These are phyloP conservation scores for Parachaetomium inaequale DNA, from an alignment of 495 filamentous ascomycete species.

Conservation along the genomic window DNA sequence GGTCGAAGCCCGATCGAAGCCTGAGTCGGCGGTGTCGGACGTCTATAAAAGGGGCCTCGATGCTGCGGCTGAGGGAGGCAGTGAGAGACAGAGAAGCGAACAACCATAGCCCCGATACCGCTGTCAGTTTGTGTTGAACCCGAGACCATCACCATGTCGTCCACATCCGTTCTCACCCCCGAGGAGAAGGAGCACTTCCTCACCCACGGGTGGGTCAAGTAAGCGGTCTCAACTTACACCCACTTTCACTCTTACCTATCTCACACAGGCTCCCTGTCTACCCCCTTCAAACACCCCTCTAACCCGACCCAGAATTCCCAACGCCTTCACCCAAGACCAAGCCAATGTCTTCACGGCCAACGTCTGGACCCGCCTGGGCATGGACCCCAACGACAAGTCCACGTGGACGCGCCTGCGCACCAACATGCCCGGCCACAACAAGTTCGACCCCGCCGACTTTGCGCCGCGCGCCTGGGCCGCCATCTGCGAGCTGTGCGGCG, in stretches of 20 bases:
- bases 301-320: constrained; percentile 26
- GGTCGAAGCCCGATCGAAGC: background rate
- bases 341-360: constrained; percentile 54
- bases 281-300: background rate
- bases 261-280: background rate
- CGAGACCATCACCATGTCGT: constrained; percentile 26
- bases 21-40: background rate
- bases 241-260: background rate
- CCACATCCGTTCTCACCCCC: constrained; percentile 47
- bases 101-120: background rate
- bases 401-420: constrained; percentile 61
- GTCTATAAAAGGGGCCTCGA: constrained; percentile 12
- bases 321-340: constrained; percentile 57
- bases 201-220: constrained; percentile 60
- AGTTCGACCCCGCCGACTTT: constrained; percentile 54
- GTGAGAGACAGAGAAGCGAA: background rate
- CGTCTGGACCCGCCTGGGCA: constrained; percentile 67
- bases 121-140: background rate
- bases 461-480: constrained; percentile 66
- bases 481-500: constrained; percentile 68
- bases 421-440: constrained; percentile 61
- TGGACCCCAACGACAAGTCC: constrained; percentile 60
- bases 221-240: constrained; percentile 2
- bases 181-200: constrained; percentile 65
- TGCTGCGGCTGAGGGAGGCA: background rate